Evolutionary conservation across 148 eudicot genomes (phyloP).

Genomic region (Rhododendron griersonianum): DNA sequence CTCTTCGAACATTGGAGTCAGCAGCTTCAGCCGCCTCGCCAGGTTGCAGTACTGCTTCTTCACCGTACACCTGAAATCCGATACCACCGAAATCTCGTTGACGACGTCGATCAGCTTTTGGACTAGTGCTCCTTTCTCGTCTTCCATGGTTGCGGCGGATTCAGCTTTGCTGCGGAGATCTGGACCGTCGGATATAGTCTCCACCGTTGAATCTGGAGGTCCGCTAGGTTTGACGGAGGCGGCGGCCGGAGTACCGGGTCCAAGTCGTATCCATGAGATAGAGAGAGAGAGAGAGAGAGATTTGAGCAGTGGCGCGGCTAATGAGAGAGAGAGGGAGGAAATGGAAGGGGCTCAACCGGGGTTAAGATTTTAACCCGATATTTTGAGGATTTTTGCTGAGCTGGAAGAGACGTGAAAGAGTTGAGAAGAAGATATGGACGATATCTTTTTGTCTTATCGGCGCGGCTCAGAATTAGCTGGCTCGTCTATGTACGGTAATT

Average conservation of each 20-base stretch:
- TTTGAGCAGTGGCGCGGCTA: slow-evolving; percentile 11
- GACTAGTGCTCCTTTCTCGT: slow-evolving; percentile 39
- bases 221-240: neutral
- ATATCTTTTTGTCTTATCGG: neutral
- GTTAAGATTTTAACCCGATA: slow-evolving; percentile 8
- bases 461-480: neutral
- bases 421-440: neutral
- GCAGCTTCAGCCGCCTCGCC: slow-evolving; percentile 70
- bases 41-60: slow-evolving; percentile 73
- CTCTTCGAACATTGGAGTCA: slow-evolving; percentile 91
- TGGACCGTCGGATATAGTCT: neutral
- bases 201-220: neutral
- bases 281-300: slow-evolving; percentile 5
- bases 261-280: slow-evolving; percentile 28
- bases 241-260: slow-evolving; percentile 17
- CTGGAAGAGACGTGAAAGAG: neutral
- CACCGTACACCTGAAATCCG: slow-evolving; percentile 52
- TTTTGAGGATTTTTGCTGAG: neutral
- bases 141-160: slow-evolving; percentile 37
- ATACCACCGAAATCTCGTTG: slow-evolving; percentile 49
- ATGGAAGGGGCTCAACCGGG: slow-evolving; percentile 3
- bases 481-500: neutral
- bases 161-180: neutral
- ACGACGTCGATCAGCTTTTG: slow-evolving; percentile 45
- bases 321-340: neutral